Percentiles rank a stretch among this genome's conserved stretches.
Evolutionary conservation across 441 rosid species (phyloP).

Genomic region (Arabidopsis lyrata): DNA sequence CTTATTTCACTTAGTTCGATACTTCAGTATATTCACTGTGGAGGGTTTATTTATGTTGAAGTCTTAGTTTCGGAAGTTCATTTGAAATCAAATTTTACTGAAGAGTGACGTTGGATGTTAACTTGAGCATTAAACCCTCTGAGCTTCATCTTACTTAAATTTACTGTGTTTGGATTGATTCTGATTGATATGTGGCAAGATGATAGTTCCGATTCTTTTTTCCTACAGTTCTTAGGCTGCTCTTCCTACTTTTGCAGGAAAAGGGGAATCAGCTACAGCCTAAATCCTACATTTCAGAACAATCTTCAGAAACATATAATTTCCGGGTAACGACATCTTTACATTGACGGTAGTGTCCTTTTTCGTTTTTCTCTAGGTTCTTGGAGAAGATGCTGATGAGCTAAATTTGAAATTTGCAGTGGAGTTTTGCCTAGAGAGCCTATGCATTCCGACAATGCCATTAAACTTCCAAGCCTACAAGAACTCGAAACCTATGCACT

Average conservation of each 20-base stretch:
- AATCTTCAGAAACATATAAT: constrained; percentile 80
- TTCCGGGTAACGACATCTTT: constrained; percentile 57
- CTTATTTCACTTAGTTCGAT: background rate
- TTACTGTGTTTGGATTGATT: constrained; percentile 6
- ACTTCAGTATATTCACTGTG: background rate
- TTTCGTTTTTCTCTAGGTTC: constrained; percentile 7
- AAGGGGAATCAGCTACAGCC: constrained; percentile 67
- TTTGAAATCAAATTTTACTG: background rate
- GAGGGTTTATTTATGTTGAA: constrained; percentile 3
- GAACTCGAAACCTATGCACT: constrained; percentile 86
- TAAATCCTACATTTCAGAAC: constrained; percentile 83
- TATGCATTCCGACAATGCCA: constrained; percentile 65
- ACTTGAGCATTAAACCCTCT: background rate
- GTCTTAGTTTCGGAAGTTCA: background rate
- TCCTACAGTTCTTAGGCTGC: background rate
- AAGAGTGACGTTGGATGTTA: background rate
- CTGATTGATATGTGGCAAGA: constrained; percentile 7
- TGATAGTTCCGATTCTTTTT: constrained; percentile 4
- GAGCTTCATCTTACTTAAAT: background rate
- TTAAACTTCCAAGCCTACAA: constrained; percentile 72
- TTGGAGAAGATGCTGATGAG: constrained; percentile 33
- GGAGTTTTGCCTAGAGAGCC: constrained; percentile 93
- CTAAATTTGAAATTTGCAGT: constrained; percentile 52
- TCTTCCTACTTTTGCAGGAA: constrained; percentile 59
- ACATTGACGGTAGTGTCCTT: background rate